Conservation (phyloP, 805 yeast species). For the Wickerhamiella hasegawae region DNA sequence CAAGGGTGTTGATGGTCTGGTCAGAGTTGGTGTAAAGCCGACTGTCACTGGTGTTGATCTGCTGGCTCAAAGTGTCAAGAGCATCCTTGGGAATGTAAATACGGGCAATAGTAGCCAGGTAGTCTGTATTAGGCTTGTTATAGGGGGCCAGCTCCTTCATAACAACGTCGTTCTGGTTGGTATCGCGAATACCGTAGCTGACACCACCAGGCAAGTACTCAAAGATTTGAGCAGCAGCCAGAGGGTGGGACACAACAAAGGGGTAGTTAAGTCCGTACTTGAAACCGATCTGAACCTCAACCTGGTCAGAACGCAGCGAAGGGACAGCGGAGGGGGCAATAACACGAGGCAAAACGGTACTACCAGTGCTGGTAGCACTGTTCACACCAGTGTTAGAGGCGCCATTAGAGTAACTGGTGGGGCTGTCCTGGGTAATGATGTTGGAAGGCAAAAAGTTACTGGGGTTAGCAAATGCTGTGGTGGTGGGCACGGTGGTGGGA, state of each 20-base stretch:
- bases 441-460: conserved; percentile 3
- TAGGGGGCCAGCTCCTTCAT: conserved; percentile 66
- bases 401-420: conserved; percentile 5
- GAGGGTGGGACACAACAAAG: conserved; percentile 55
- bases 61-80: conserved; percentile 30
- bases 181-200: conserved; percentile 37
- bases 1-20: conserved; percentile 38
- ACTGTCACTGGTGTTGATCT: conserved; percentile 38
- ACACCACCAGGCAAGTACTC: conserved; percentile 69
- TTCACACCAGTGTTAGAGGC: conserved; percentile 10
- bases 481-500: neutral
- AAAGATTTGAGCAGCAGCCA: conserved; percentile 73
- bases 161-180: conserved; percentile 27
- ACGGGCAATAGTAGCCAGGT: conserved; percentile 77
- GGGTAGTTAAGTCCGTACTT: conserved; percentile 66
- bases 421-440: conserved; percentile 3
- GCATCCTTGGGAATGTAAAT: conserved; percentile 55
- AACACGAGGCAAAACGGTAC: conserved; percentile 43
- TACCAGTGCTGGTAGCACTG: conserved; percentile 4
- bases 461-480: too few species aligned
- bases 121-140: conserved; percentile 33
- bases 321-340: conserved; percentile 45
- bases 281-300: conserved; percentile 62
- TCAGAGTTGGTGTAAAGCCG: conserved; percentile 43
- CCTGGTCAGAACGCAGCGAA: conserved; percentile 27